Base-by-base conservation (phyloP, 768 basidiomycete genomes). In the Boletus speciosus region DNA sequence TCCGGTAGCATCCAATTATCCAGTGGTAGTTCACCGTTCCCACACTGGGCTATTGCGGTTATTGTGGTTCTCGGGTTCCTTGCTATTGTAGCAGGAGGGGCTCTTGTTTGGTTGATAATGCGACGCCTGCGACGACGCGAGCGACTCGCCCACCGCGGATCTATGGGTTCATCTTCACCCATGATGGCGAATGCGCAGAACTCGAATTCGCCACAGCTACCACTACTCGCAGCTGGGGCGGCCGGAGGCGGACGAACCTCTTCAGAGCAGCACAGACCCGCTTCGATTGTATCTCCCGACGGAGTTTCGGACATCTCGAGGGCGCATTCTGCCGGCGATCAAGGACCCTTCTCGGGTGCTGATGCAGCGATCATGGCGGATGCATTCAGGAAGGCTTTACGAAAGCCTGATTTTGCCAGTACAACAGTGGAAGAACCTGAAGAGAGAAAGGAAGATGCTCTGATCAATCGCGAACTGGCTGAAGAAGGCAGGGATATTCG, bases 361-460 rank as follows among this genome's bases (percentile, higher is more conserved):
- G 93, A 96, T 70, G 93, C 93, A 49, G 90, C 90, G 37, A 89
- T 93, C 67, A 90, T 95, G 84, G 92, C 93, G 38, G 86, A 92
- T 74, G 93, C 93, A 6, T 96, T 95, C 73, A 78, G 93, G 63
- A 84, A 88, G 68, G 89, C 88, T 59, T 75, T 96, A 65, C 80
- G 93, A 68, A 93, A 93, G 68, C 93, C 93, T 10, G 91, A 92
- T 66, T 95, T 94, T 69, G 79, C 85, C n/a, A 81, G 71, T 19
- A 67, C 78, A 50, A 79, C 84, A 4, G 78, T 84, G 14, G 88
- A 89, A 62, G 90, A 91, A 66, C 63, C 58, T 29, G 69, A 70
- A 37, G 85, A 81, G 29, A 63, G 67, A 27, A 71, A 70, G 53
- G 71, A 72, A 40, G 76, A 79, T 39, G 46, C 62, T 35, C 58